These are phyloP conservation scores for Pistacia vera DNA, from an alignment of 345 rosid genomes.

Conservation along the genomic window DNA sequence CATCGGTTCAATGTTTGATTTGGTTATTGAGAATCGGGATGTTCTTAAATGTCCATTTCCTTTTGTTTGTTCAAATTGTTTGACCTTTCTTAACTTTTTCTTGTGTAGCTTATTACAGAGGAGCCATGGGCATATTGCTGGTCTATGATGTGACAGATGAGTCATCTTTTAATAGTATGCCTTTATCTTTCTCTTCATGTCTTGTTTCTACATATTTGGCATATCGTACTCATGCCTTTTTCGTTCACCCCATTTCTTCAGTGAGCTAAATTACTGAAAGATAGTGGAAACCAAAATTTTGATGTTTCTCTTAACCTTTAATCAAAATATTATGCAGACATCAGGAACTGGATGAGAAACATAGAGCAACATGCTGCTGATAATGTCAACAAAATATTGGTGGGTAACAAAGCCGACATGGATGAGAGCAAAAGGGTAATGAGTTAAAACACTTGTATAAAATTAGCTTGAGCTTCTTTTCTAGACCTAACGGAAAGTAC, in stretches of 20 bases:
- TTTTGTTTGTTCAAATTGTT: slow-evolving; percentile 1
- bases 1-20: background rate
- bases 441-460: background rate
- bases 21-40: background rate
- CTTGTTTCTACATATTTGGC: background rate
- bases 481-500: background rate
- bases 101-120: slow-evolving; percentile 81
- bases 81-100: background rate
- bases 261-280: no score
- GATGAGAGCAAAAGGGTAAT: slow-evolving; percentile 74
- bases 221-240: background rate
- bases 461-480: slow-evolving; percentile 6
- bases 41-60: background rate
- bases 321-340: slow-evolving; percentile 35
- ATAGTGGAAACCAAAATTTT: background rate
- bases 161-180: slow-evolving; percentile 85
- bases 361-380: slow-evolving; percentile 72
- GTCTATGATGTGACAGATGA: slow-evolving; percentile 94
- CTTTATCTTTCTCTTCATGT: slow-evolving; percentile 8
- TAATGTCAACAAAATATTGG: slow-evolving; percentile 61
- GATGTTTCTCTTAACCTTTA: background rate
- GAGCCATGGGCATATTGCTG: slow-evolving; percentile 94
- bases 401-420: slow-evolving; percentile 74
- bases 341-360: slow-evolving; percentile 71
- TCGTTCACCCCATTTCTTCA: background rate